These are phyloP conservation scores for Helotiales sp. DNA, from an alignment of 2,329 filamentous ascomycete genomes.

Conservation along the genomic window DNA sequence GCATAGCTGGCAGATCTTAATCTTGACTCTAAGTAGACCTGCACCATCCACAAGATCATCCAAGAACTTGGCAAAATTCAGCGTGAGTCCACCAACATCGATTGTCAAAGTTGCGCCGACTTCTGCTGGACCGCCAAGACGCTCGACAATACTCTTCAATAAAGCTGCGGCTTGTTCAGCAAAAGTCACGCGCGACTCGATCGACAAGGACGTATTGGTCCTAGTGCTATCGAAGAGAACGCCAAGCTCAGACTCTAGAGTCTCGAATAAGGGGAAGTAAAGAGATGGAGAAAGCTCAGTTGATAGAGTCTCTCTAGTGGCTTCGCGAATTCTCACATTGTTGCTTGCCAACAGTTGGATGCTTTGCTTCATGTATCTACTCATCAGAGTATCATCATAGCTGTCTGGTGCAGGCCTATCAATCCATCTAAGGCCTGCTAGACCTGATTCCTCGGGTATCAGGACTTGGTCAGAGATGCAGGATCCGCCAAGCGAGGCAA, in stretches of 20 bases:
- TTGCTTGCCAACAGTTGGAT: conserved; percentile 65
- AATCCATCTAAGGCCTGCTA: conserved; percentile 58
- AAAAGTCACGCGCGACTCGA: conserved; percentile 63
- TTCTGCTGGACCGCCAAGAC: conserved; percentile 63
- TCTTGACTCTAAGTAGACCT: conserved; percentile 62
- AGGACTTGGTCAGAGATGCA: conserved; percentile 61
- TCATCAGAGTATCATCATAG: conserved; percentile 60
- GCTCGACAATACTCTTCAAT: conserved; percentile 62
- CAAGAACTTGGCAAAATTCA: conserved; percentile 68
- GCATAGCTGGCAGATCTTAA: conserved; percentile 67
- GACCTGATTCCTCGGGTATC: conserved; percentile 54
- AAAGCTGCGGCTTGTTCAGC: conserved; percentile 67
- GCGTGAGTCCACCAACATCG: conserved; percentile 61
- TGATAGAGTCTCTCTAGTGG: conserved; percentile 65
- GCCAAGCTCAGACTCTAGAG: conserved; percentile 65
- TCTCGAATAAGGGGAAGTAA: conserved; percentile 63
- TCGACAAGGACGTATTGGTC: conserved; percentile 51
- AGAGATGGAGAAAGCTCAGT: conserved; percentile 63
- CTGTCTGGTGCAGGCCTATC: conserved; percentile 59
- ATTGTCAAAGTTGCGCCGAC: conserved; percentile 61
- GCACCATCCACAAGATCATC: conserved; percentile 57
- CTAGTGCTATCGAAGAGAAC: conserved; percentile 58
- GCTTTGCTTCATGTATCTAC: conserved; percentile 60
- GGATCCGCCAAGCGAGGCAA: conserved; percentile 65
- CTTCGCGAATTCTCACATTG: conserved; percentile 65